Base-by-base conservation (phyloP, 116 monocot species). In the Zostera marina region DNA sequence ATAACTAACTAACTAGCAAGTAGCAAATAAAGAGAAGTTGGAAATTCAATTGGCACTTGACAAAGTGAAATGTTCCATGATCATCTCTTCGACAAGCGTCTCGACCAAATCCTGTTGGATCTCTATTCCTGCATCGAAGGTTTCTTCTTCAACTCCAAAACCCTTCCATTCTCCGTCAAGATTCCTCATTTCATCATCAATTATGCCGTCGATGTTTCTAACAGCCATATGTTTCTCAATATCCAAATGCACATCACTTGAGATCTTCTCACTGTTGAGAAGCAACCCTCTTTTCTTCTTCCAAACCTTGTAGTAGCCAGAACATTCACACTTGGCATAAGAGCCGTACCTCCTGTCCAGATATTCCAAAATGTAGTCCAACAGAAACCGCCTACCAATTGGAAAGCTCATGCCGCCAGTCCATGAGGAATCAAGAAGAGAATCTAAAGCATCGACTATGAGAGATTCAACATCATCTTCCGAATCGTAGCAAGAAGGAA, bases 351-450 rank as follows among this genome's bases (percentile, higher is more conserved):
- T 84, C 13, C 39, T 59, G 58, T 84, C 73, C 59, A 88, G 62
- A 21, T 64, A 69, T 62, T 93, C 84, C 39, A 88, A 68, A 38
- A 82, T 77, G 70, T 68, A 75, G 62, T 92, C 88, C 52, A 78
- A 73, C 11, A 88, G 49, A 24, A 79, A 72, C n/a, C 63, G 66
- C 10, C 64, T 70, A 9, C 44, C 41, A 20, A 64, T 65, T 1
- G 45, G 53, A 40, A 56, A 58, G 17, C 22, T 16, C 4, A 17
- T 21, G 41, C 14, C 17, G 41, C 14, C 17, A 19, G 42, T 38
- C 55, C 20, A 56, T 25, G 62, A 52, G 56, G 45, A 53, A 43
- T 66, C 62, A 15, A 62, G 8, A 47, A 87, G 64, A 17, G 41
- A 22, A 60, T 73, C 71, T 22, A 84, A 43, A 15, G 72, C 65